A percentile compares a stretch with the other conserved stretches of the same genome.
phyloP scores from a whole-genome alignment of 2,329 filamentous ascomycete genomes.

The Aspergillus proliferans region DNA sequence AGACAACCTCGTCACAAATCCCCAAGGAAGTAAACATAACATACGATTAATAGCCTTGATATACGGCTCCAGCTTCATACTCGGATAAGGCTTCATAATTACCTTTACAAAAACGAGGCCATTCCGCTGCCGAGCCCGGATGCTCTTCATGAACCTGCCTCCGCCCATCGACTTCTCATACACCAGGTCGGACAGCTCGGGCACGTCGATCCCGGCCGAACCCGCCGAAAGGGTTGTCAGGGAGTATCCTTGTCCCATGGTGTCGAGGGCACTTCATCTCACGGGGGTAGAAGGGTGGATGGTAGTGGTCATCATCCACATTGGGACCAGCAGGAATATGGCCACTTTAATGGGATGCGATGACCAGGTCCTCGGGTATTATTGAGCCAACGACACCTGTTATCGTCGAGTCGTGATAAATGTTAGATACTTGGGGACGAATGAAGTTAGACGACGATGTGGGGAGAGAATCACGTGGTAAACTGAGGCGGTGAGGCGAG shows the following conservation, averaged over 20 bases:
- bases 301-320: background rate
- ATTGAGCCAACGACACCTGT: background rate
- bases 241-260: conserved; percentile 96
- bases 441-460: background rate
- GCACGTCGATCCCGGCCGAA: conserved; percentile 86
- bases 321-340: background rate
- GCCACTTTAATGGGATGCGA: background rate
- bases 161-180: conserved; percentile 91
- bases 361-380: background rate
- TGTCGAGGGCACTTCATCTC: conserved; percentile 30
- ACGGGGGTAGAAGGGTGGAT: conserved; percentile 2
- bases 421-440: background rate
- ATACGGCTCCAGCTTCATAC: conserved; percentile 73
- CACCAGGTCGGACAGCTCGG: conserved; percentile 80
- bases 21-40: conserved; percentile 21
- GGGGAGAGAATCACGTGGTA: background rate
- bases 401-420: background rate
- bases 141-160: conserved; percentile 93
- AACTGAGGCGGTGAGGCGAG: background rate
- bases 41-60: conserved; percentile 68
- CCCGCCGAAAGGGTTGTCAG: conserved; percentile 86
- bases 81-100: conserved; percentile 82
- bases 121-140: conserved; percentile 82
- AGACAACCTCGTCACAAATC: background rate
- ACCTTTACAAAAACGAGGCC: conserved; percentile 92